phyloP scores from a whole-genome alignment of 345 rosid species.

The Dipteronia dyeriana region DNA sequence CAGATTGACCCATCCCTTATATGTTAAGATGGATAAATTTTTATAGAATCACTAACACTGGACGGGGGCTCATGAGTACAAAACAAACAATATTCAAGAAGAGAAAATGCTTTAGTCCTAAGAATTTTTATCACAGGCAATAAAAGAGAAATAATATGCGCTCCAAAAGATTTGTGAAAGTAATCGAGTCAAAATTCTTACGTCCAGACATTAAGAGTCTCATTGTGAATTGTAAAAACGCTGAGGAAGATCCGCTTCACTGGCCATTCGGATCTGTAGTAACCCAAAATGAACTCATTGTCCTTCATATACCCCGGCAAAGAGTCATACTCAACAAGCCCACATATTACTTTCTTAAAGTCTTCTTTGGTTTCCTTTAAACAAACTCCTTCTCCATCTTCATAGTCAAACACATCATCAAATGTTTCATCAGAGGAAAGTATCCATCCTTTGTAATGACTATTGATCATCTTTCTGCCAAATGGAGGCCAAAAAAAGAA shows the following conservation, averaged over 20 bases:
- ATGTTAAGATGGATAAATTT: background rate
- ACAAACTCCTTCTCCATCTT: slow-evolving; percentile 17
- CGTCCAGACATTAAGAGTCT: slow-evolving; percentile 34
- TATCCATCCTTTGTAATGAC: background rate
- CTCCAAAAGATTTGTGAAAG: background rate
- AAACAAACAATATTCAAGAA: background rate
- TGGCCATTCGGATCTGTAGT: slow-evolving; percentile 35
- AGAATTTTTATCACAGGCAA: background rate
- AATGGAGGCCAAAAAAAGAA: background rate
- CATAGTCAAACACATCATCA: slow-evolving; percentile 15
- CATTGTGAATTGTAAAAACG: slow-evolving; percentile 29
- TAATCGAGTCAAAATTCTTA: slow-evolving; percentile 3
- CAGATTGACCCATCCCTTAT: background rate
- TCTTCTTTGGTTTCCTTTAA: slow-evolving; percentile 20
- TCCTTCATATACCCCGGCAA: slow-evolving; percentile 27
- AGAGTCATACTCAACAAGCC: slow-evolving; percentile 22
- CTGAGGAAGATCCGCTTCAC: slow-evolving; percentile 30
- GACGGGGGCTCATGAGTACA: background rate
- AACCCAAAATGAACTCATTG: slow-evolving; percentile 30
- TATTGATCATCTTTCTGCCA: slow-evolving; percentile 20
- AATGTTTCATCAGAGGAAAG: slow-evolving; percentile 7
- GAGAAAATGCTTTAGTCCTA: background rate
- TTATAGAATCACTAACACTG: background rate
- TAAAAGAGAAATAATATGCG: too few relatives aligned
- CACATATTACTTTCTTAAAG: slow-evolving; percentile 24